Base-by-base conservation (phyloP, 352 stramenopile species). In the Pythium plurisporium region DNA sequence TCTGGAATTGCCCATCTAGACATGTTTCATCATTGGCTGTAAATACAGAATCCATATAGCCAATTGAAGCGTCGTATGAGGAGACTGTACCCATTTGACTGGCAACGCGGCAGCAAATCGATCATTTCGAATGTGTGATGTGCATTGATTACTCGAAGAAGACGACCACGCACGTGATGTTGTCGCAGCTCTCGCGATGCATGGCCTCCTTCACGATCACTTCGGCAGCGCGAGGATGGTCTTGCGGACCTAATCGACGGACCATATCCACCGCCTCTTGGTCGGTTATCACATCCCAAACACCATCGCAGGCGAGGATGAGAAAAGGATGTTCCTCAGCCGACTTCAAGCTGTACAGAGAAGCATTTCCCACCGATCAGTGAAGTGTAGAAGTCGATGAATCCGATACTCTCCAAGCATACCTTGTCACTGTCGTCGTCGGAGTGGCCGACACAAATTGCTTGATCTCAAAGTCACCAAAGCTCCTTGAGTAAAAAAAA, bases 281-380 rank as follows among this genome's bases (percentile, higher is more conserved):
- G 56, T 91, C 79, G 14, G 55, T 70, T 22, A 94, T 47, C 41
- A 87, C 77, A 68, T 94, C 82, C 83, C 83, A 94, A 1, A 94
- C 57, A 20, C 83, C 83, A 54, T 94, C 83, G 55, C 83, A 94
- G 59, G 79, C 83, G 45, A 94, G 59, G 19, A 94, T 70, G 11
- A 91, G 42, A 43, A 94, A 88, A 4, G 75, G 70, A 61, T 75
- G 86, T 51, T 89, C 73, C 3, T 55, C 25, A 19, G 58, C 9
- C 9, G 76, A 65, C 12, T 71, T 64, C 6, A 92, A 49, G 22
- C 82, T 91, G 34, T 3, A 15, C 31, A 63, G 17, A 1, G 23
- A 43, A n/a, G n/a, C n/a, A n/a, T n/a, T n/a, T n/a, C n/a, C n/a
- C n/a, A n/a, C n/a, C n/a, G n/a, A n/a, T n/a, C n/a, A n/a, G n/a